These are phyloP conservation scores for Phytophthora pseudosyringae DNA, from an alignment of 352 stramenopile genomes.

Conservation along the genomic window DNA sequence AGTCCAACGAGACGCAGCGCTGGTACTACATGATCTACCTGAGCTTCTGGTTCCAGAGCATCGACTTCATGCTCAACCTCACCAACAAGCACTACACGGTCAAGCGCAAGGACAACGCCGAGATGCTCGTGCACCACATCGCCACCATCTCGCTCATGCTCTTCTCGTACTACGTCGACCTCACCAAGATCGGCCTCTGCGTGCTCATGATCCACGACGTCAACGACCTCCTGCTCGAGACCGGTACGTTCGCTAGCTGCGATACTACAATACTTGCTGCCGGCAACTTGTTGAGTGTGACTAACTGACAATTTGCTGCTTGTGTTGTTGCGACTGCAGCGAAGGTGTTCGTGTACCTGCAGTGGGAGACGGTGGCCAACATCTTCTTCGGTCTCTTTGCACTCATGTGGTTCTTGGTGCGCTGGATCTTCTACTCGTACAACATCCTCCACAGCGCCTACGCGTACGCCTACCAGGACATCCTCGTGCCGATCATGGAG, in stretches of 20 bases:
- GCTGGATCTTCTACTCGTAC: constrained; percentile 74
- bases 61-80: constrained; percentile 86
- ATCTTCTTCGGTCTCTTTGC: constrained; percentile 75
- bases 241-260: constrained; percentile 18
- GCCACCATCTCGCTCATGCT: constrained; percentile 82
- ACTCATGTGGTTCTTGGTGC: constrained; percentile 75
- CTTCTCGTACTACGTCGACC: constrained; percentile 75
- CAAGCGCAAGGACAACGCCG: constrained; percentile 84
- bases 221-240: constrained; percentile 75
- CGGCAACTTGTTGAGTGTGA: constrained; percentile 1
- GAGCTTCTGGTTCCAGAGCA: constrained; percentile 81
- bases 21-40: constrained; percentile 91
- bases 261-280: neutral
- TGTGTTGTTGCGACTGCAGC: constrained; percentile 35
- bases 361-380: constrained; percentile 73
- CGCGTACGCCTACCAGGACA: constrained; percentile 52
- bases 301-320: constrained; percentile 9
- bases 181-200: constrained; percentile 75
- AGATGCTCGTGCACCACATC: constrained; percentile 86
- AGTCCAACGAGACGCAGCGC: constrained; percentile 54
- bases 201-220: constrained; percentile 87
- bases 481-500: constrained; percentile 56
- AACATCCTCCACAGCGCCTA: constrained; percentile 79
- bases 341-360: constrained; percentile 83
- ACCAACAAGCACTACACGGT: constrained; percentile 84